These are phyloP conservation scores for Solanum stenotomum DNA, from an alignment of 257 asterid genomes.

Conservation along the genomic window DNA sequence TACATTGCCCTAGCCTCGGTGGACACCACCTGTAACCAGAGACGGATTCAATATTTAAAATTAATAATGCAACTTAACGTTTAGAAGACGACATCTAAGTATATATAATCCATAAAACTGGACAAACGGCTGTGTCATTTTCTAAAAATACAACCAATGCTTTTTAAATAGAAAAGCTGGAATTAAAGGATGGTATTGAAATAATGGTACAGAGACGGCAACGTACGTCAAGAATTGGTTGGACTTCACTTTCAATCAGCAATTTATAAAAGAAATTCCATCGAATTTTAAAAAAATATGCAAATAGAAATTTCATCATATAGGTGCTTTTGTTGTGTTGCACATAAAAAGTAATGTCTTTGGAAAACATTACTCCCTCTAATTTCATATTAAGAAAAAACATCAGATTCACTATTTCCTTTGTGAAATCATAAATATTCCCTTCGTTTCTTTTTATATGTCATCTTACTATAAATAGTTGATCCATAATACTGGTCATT, in stretches of 20 bases:
- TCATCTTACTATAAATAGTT: too few relatives aligned
- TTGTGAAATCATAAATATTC: too few relatives aligned
- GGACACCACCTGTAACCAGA: slow-evolving; percentile 52
- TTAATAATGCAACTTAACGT: slow-evolving; percentile 3
- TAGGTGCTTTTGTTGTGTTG: too few relatives aligned
- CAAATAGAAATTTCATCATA: not conserved
- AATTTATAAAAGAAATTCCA: not conserved
- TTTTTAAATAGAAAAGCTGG: not conserved
- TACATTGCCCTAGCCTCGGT: slow-evolving; percentile 85
- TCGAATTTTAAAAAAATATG: not conserved
- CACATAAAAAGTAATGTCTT: too few relatives aligned
- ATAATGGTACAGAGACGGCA: slow-evolving; percentile 14
- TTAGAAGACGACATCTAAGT: slow-evolving; percentile 9
- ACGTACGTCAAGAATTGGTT: slow-evolving; percentile 7
- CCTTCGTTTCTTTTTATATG: too few relatives aligned
- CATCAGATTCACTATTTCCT: too few relatives aligned
- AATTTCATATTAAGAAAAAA: too few relatives aligned
- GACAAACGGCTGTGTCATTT: slow-evolving; percentile 17
- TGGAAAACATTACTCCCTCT: too few relatives aligned
- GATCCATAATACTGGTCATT: too few relatives aligned
- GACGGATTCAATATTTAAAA: not conserved
- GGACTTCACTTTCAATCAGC: not conserved
- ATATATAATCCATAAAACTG: not conserved
- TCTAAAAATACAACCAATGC: not conserved
- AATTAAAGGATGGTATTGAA: not conserved